A percentile compares a stretch with the other conserved stretches of the same genome.
These are phyloP conservation scores for Lepiota brunneoincarnata DNA, from an alignment of 768 basidiomycete genomes.

Conservation along the genomic window DNA sequence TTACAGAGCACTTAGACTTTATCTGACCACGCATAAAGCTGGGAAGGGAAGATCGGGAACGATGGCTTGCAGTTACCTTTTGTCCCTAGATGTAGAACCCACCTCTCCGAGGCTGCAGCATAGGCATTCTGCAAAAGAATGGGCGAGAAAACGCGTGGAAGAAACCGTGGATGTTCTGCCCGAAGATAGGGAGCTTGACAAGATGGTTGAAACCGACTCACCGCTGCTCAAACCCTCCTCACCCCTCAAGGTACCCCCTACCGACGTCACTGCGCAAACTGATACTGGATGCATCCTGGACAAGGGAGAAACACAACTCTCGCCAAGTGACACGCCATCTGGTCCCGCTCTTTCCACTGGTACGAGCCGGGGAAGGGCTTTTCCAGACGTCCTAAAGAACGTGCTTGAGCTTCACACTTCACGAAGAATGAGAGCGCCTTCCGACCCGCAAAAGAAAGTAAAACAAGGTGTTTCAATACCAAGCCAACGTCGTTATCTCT, in stretches of 20 bases:
- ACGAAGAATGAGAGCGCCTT: conserved; percentile 58
- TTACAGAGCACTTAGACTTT: neutral
- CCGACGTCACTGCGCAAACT: neutral
- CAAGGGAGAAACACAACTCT: neutral
- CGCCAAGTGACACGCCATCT: neutral
- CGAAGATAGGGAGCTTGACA: conserved; percentile 27
- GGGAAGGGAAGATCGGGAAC: conserved; percentile 87
- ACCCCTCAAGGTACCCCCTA: neutral
- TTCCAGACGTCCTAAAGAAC: conserved; percentile 42
- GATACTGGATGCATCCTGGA: neutral
- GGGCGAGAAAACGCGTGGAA: conserved; percentile 45
- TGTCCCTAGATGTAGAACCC: conserved; percentile 51
- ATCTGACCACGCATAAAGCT: conserved; percentile 33
- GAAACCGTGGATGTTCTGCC: conserved; percentile 48
- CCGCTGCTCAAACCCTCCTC: conserved; percentile 3
- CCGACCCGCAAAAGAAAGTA: conserved; percentile 25
- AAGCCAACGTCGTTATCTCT: conserved; percentile 74
- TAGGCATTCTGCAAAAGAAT: conserved; percentile 45
- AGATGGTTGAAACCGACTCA: conserved; percentile 14
- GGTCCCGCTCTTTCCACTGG: neutral
- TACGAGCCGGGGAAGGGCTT: conserved; percentile 26
- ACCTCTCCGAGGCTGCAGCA: conserved; percentile 45
- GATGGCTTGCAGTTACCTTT: conserved; percentile 78
- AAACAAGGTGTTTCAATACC: conserved; percentile 75
- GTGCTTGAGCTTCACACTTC: conserved; percentile 70